Conservation (phyloP, 768 basidiomycete genomes). For the Royoungia palumana region DNA sequence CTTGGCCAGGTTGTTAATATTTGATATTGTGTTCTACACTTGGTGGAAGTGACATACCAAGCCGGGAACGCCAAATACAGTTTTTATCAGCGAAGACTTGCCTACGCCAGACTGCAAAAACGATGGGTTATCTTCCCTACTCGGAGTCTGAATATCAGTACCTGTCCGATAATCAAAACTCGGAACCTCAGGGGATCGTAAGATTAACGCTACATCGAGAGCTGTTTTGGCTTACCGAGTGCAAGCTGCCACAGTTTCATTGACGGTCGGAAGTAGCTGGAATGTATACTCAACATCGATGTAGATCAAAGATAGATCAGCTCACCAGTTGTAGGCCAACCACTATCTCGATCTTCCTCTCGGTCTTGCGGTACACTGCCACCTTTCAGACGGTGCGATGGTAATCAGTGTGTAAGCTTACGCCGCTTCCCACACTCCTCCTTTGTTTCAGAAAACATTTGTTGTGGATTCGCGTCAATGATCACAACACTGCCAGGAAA, state of each 20-base stretch:
- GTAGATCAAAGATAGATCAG: background rate
- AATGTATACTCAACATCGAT: background rate
- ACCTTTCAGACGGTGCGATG: background rate
- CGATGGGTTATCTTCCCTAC: no score
- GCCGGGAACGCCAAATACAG: no score
- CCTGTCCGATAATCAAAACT: no score
- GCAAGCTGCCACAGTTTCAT: background rate
- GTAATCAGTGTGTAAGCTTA: background rate
- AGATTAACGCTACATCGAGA: no score
- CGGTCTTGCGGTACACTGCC: background rate
- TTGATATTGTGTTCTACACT: no score
- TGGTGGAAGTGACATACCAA: no score
- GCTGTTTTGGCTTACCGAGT: background rate
- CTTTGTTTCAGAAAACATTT: background rate
- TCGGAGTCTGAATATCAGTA: no score
- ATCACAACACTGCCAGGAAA: background rate
- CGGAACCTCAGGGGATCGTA: no score
- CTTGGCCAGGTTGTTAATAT: background rate
- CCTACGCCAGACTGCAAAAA: no score
- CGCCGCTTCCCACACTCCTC: background rate
- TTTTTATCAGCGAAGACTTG: no score
- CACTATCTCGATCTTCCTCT: background rate
- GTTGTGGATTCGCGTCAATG: background rate
- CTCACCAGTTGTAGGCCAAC: background rate
- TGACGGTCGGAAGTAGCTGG: background rate